Evolutionary conservation across 805 yeast genomes (phyloP).

Genomic region (Barnettozyma siamensis): DNA sequence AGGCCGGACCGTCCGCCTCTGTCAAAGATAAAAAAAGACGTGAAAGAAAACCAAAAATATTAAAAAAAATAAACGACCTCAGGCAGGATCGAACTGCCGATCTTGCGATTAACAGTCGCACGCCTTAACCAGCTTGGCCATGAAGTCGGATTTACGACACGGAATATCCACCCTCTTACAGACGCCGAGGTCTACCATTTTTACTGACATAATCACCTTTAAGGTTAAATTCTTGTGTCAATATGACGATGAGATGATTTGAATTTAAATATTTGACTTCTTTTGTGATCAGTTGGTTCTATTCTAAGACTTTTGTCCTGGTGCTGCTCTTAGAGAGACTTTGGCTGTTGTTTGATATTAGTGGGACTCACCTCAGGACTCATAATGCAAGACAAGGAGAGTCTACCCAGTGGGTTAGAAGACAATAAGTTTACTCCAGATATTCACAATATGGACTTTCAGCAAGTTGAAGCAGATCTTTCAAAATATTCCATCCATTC

Average conservation of each 20-base stretch:
- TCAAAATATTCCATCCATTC: background rate
- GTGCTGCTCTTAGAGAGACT: no score
- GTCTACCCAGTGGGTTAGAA: background rate
- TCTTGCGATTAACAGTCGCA: slow-evolving; percentile 47
- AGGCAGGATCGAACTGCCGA: slow-evolving; percentile 47
- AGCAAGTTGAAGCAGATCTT: slow-evolving; percentile 2
- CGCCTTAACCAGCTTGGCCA: slow-evolving; percentile 38
- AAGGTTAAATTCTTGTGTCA: background rate
- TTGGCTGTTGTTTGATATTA: no score
- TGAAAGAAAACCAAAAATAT: no score
- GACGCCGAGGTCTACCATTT: slow-evolving; percentile 19
- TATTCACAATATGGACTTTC: background rate
- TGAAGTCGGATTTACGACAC: slow-evolving; percentile 41
- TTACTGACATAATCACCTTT: slow-evolving; percentile 8
- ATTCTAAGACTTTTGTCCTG: no score
- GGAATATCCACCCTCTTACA: slow-evolving; percentile 26
- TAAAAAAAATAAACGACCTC: slow-evolving; percentile 32
- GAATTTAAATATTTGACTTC: no score
- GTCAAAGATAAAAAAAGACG: no score
- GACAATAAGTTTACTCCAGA: background rate
- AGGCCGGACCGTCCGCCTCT: no score
- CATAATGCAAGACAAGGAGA: no score
- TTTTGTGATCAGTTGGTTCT: no score
- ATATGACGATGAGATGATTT: background rate
- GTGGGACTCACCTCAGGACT: background rate